A percentile compares a stretch with the other conserved stretches of the same genome.
These are phyloP conservation scores for Lachnellula arida DNA, from an alignment of 2,329 filamentous ascomycete species.

Conservation along the genomic window DNA sequence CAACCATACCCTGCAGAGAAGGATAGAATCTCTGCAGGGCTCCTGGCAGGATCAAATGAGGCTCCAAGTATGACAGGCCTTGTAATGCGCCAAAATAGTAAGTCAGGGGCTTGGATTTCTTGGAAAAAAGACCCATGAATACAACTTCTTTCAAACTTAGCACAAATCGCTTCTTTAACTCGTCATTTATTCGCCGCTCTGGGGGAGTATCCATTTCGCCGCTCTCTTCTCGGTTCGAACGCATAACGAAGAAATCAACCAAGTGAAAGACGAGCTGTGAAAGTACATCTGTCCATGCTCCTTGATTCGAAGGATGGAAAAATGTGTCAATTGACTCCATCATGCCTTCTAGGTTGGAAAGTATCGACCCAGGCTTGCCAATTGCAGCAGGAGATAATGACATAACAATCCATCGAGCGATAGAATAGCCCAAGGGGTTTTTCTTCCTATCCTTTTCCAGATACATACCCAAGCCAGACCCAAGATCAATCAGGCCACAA, in stretches of 20 bases:
- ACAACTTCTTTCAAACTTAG: constrained; percentile 84
- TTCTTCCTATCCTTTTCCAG: constrained; percentile 92
- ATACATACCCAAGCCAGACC: constrained; percentile 76
- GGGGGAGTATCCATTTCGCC: constrained; percentile 84
- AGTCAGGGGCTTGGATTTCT: constrained; percentile 86
- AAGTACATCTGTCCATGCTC: constrained; percentile 83
- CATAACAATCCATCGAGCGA: constrained; percentile 89
- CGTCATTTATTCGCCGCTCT: constrained; percentile 72
- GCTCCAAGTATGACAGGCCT: constrained; percentile 84
- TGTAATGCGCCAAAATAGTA: constrained; percentile 90
- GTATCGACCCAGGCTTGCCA: constrained; percentile 69
- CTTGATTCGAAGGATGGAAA: constrained; percentile 96
- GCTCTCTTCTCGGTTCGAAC: constrained; percentile 93
- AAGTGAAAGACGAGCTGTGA: constrained; percentile 90
- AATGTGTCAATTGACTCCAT: constrained; percentile 97
- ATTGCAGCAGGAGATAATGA: constrained; percentile 83
- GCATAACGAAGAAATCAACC: constrained; percentile 92
- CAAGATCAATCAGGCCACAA: constrained; percentile 71
- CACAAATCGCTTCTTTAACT: constrained; percentile 86
- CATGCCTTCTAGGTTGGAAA: constrained; percentile 82
- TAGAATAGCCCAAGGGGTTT: constrained; percentile 85
- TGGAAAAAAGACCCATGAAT: constrained; percentile 97
- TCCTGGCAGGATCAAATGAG: constrained; percentile 84
- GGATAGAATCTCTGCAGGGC: constrained; percentile 95
- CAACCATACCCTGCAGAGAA: constrained; percentile 90